These are phyloP conservation scores for Penicillium macrosclerotiorum DNA, from an alignment of 495 filamentous ascomycete genomes.

Conservation along the genomic window DNA sequence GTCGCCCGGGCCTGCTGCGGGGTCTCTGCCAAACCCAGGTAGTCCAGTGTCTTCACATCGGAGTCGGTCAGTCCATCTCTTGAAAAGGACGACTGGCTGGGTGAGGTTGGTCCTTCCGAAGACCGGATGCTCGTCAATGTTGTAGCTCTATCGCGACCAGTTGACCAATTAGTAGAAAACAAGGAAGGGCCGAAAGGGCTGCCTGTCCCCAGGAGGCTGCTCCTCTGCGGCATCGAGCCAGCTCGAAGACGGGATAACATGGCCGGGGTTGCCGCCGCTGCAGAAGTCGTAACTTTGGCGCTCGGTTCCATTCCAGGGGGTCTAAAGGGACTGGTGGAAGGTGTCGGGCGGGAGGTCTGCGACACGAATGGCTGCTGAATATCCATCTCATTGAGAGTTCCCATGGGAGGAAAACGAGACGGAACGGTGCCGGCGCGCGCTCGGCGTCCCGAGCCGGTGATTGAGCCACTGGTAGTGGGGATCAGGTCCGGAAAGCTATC, in stretches of 20 bases:
- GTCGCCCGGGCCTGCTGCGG: constrained; percentile 76
- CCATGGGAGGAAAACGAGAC: constrained; percentile 82
- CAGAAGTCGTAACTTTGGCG: constrained; percentile 44
- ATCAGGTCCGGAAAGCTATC: constrained; percentile 93
- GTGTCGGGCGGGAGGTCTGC: constrained; percentile 83
- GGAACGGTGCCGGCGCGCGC: constrained; percentile 95
- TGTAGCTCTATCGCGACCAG: constrained; percentile 70
- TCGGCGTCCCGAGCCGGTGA: constrained; percentile 62
- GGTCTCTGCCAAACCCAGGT: constrained; percentile 91
- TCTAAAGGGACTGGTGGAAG: constrained; percentile 88
- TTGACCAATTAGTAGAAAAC: constrained; percentile 83
- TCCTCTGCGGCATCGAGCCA: constrained; percentile 91
- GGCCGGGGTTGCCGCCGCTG: constrained; percentile 55
- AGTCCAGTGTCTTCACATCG: constrained; percentile 93
- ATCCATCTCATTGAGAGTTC: constrained; percentile 55
- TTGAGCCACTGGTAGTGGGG: constrained; percentile 55
- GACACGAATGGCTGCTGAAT: constrained; percentile 65
- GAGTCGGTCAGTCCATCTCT: constrained; percentile 81
- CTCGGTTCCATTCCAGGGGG: constrained; percentile 68
- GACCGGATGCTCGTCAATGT: constrained; percentile 83
- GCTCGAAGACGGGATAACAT: constrained; percentile 85
- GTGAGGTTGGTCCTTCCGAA: constrained; percentile 89
- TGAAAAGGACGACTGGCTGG: constrained; percentile 84
- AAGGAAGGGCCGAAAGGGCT: constrained; percentile 86
- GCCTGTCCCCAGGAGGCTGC: constrained; percentile 57